Base-by-base conservation (phyloP, 345 rosid species). In the Citrus unshiu region DNA sequence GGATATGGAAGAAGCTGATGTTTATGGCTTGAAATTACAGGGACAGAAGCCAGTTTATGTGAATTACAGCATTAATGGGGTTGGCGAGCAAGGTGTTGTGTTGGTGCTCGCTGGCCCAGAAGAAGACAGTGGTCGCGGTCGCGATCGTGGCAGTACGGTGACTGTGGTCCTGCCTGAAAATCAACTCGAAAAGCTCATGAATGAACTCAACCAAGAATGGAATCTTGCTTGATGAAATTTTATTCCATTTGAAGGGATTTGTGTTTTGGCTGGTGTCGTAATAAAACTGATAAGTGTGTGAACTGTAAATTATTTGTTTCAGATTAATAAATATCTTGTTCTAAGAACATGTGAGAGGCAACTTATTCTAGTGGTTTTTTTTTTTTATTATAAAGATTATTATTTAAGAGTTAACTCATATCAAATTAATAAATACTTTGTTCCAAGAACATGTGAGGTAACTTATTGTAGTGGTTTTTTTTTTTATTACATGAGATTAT, bases 1-100 rank as follows among this genome's bases (percentile, higher is more conserved):
- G 70, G 81, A 94, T 54, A 72, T 92, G 81, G 93, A 85, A 46
- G 88, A 61, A n/a, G 81, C 81, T 3, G 61, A 85, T 75, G 35
- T 90, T 35, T 90, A 83, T 40, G 91, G 85, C 6, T 25, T 89
- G 71, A 82, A 90, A 78, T 21, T 92, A 63, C 87, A 85, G 62
- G 95, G 92, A 6, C 57, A 81, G 61, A 86, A 76, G 72, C 88
- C 95, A 0, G 74, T 81, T 22, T 86, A 67, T 4, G 92, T 86
- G 12, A 88, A 86, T 74, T 94, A 88, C 51, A 63, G 78, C 2
- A 79, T 92, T 16, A 46, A 83, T 16, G 94, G 95, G 9, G 89
- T 87, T 24, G 97, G 94, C 1, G 91, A 88, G 10, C 90, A 88
- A 68, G 98, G 97, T 39, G 80, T 74, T 35, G 90, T 90, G 14